Evolutionary conservation across 768 basidiomycete species (phyloP).

Genomic region (Phanerochaete carnosa): DNA sequence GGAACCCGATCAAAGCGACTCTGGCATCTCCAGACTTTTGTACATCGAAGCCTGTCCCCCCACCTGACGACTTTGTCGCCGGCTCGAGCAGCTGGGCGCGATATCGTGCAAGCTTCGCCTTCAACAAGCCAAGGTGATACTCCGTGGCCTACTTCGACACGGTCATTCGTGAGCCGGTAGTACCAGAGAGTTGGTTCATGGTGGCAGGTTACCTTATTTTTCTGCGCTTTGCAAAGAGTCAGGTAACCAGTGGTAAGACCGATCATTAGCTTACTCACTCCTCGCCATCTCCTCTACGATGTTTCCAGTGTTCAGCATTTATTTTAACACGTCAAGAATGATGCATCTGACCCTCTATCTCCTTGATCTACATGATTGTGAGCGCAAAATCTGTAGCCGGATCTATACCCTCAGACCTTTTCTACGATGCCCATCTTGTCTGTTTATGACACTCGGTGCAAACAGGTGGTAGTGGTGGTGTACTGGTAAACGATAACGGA

Average conservation of each 20-base stretch:
- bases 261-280: slow-evolving; percentile 51
- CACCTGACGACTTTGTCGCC: slow-evolving; percentile 68
- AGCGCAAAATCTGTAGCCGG: background rate
- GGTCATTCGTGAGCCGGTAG: background rate
- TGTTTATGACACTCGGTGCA: background rate
- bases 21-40: slow-evolving; percentile 86
- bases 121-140: slow-evolving; percentile 89
- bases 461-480: background rate
- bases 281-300: slow-evolving; percentile 93
- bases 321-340: background rate
- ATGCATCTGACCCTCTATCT: slow-evolving; percentile 78
- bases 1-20: slow-evolving; percentile 92
- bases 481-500: background rate
- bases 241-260: background rate
- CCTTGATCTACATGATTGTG: slow-evolving; percentile 69
- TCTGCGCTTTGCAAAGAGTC: slow-evolving; percentile 62
- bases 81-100: slow-evolving; percentile 95
- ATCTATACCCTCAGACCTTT: slow-evolving; percentile 48
- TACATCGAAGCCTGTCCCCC: slow-evolving; percentile 86
- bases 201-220: slow-evolving; percentile 71
- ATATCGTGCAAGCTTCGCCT: slow-evolving; percentile 93
- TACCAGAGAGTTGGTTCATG: background rate
- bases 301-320: slow-evolving; percentile 4
- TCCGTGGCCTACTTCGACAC: slow-evolving; percentile 68
- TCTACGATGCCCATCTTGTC: slow-evolving; percentile 87